Conservation (phyloP, 164 flowering plant genomes). For the Tetrastigma voinierianum region DNA sequence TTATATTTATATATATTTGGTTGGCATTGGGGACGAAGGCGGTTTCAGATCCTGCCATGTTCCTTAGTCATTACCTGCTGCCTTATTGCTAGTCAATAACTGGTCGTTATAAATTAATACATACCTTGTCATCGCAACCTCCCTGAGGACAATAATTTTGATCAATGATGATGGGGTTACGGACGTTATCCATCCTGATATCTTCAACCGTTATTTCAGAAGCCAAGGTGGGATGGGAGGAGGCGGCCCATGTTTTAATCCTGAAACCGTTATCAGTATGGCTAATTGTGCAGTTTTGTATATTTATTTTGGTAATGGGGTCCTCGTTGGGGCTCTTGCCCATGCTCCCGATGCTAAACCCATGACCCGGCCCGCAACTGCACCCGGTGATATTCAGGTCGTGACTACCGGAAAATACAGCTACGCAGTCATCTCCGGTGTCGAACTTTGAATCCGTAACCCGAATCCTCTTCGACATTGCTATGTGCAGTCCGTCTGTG, state of each 20-base stretch:
- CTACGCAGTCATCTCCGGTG: slow-evolving; percentile 58
- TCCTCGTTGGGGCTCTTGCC: slow-evolving; percentile 11
- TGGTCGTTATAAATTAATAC: no score
- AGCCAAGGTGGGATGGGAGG: neutral
- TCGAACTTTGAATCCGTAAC: slow-evolving; percentile 20
- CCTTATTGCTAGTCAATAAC: no score
- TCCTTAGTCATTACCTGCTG: no score
- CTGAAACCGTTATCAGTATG: slow-evolving; percentile 22
- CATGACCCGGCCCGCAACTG: slow-evolving; percentile 23
- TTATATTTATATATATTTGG: no score
- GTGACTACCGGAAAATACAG: no score
- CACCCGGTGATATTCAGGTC: slow-evolving; percentile 6
- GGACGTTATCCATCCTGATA: slow-evolving; percentile 17
- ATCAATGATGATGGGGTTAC: slow-evolving; percentile 28
- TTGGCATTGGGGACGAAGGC: no score
- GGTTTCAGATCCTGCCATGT: no score
- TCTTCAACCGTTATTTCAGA: slow-evolving; percentile 12
- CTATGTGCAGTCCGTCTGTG: slow-evolving; percentile 59
- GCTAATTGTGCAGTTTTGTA: slow-evolving; percentile 11
- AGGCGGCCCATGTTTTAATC: slow-evolving; percentile 25
- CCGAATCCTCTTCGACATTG: slow-evolving; percentile 12
- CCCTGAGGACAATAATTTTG: slow-evolving; percentile 28
- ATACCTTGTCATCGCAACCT: slow-evolving; percentile 9
- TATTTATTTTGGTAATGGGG: slow-evolving; percentile 7
- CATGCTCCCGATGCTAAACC: slow-evolving; percentile 27